A percentile compares a stretch with the other conserved stretches of the same genome.
Evolutionary conservation across 2,329 filamentous ascomycete genomes (phyloP).

Genomic region (Parasarocladium wereldwijsianum): DNA sequence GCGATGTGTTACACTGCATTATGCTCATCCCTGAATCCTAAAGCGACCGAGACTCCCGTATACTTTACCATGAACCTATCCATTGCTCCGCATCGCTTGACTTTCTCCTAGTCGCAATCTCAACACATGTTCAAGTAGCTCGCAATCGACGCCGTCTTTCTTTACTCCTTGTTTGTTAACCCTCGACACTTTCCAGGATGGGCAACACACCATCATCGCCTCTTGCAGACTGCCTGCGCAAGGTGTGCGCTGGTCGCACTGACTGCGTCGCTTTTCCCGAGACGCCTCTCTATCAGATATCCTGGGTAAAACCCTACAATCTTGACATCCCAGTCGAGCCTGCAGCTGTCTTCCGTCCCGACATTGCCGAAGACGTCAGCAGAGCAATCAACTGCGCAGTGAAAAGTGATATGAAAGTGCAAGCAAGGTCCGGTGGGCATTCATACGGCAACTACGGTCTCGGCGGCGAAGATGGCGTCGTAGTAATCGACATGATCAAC

Average conservation of each 20-base stretch:
- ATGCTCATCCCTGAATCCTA: too few relatives aligned
- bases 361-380: constrained; percentile 36
- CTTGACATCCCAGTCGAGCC: constrained; percentile 34
- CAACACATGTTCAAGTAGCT: too few relatives aligned
- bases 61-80: too few relatives aligned
- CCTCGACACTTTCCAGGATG: too few relatives aligned
- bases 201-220: constrained; percentile 2
- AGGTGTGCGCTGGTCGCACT: constrained; percentile 27
- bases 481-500: constrained; percentile 39
- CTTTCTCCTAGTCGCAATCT: too few relatives aligned
- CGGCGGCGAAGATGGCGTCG: constrained; percentile 32
- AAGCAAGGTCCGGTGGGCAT: constrained; percentile 49
- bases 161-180: background rate
- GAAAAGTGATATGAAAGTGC: constrained; percentile 34
- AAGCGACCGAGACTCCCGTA: too few relatives aligned
- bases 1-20: too few relatives aligned
- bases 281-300: constrained; percentile 26
- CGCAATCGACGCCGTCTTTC: too few relatives aligned
- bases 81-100: too few relatives aligned
- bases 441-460: constrained; percentile 39
- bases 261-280: constrained; percentile 32
- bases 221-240: constrained; percentile 28
- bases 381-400: constrained; percentile 42
- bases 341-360: constrained; percentile 39
- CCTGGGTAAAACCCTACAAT: constrained; percentile 39